Evolutionary conservation across 768 basidiomycete genomes (phyloP), one percentile per base, ranked within the genome.

Genomic region (Pleurotus platypus): DNA sequence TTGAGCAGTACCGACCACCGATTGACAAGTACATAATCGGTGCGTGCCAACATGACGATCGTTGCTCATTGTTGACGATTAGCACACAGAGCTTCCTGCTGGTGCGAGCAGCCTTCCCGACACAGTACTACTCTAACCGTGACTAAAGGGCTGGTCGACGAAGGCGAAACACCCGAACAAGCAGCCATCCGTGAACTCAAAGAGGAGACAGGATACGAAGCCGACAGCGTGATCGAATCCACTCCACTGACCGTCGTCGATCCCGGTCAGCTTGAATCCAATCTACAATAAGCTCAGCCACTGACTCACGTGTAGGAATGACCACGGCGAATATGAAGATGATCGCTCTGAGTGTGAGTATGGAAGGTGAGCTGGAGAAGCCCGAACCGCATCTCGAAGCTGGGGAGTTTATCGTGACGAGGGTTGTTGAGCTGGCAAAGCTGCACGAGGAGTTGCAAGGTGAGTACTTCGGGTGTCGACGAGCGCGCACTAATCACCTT

Each of bases 1-100:
- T 97, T 63, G 92, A 96, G 66, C 95, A 97, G 67, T 98, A 89
- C 69, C 85, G 96, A 22, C 94, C 96, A 0, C 92, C 95, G 0
- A 78, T 94, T 46, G 88, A 83, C 63, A 86, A 85, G 60, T 78
- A 81, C 60, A 79, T 90, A 58, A 79, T 96, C 58, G 94, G 92
- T 85, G 67, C 42, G 71, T 30, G 13, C 4, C n/a, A 16, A 30
- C 11, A 30, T 7, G 15, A 15, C 11, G 11, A 26, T 59, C 8
- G n/a, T 1, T 27, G 6, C 20, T 42, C 7, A 46, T 43, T 46
- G 39, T 24, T n/a, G 6, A 54, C 13, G 35, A 15, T 59, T 15
- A 61, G 26, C n/a, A 22, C 3, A 16, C 49, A 80, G 85, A 85
- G 62, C 72, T 86, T 35, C 85, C 84, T 12, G 84, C 85, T 35